Evolutionary conservation across 768 basidiomycete genomes (phyloP), one percentile per base, ranked within the genome.

Genomic region (Mrakia blollopis): DNA sequence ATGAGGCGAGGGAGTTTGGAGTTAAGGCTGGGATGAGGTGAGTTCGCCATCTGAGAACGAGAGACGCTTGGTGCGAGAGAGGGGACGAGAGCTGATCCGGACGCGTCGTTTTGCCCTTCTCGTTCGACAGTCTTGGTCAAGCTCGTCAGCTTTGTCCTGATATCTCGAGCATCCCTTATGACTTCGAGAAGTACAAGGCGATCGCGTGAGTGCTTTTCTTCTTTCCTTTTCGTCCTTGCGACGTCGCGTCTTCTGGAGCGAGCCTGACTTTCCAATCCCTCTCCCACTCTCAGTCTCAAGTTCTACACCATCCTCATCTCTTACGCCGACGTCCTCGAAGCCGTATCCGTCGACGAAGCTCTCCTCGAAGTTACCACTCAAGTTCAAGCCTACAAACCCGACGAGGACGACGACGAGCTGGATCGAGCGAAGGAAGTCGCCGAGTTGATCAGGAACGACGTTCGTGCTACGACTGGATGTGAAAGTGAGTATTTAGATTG

Each of bases 21-120:
- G 88, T 99, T 70, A 90, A 88, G 85, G 94, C 94, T 78, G 96
- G 96, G 2, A 98, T 98, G 94, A 94, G 91, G 94, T 91, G 77
- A 68, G 87, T 81, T 25, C 2, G n/a, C 69, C 16, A 25, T 47
- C 30, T 47, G n/a, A 62, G 16, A 41, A 50, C 47, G 47, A 50
- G 47, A 14, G 47, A 50, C 11, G 16, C 16, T 13, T 18, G 35
- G 23, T 39, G 9, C 14, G 39, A 60, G 18, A 18, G 18, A 35
- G 16, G 9, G 35, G 11, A 18, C 35, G 25, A 23, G 23, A 25
- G 50, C 35, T 72, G 54, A 70, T 25, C 28, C 28, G 6, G 0
- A 35, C 44, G 25, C 63, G 77, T 28, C n/a, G 35, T 30, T 32
- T 52, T 35, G 44, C 41, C 3, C 23, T 50, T n/a, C 14, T 61